Base-by-base conservation (phyloP, 139 green algal species). In the Tetradesmus lagerheimii region DNA sequence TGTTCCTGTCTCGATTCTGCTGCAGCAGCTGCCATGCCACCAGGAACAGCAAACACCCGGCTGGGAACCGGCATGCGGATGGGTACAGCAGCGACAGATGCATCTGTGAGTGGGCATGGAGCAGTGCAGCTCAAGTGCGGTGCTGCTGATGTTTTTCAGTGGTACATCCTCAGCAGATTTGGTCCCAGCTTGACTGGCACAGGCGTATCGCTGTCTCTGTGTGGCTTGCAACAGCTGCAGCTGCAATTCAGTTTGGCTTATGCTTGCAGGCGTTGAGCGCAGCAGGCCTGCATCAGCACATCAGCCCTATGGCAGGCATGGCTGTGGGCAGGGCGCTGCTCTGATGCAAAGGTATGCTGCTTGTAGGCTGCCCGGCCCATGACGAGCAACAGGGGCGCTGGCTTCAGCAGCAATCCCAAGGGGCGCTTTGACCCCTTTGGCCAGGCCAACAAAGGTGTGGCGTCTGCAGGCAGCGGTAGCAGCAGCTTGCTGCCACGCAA, bases 341-440 rank as follows among this genome's bases (percentile, higher is more conserved):
- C n/a, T n/a, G n/a, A n/a, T 25, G 20, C 39, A 1, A 38, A 18
- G 38, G 12, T 47, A 15, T 88, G 38, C 29, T 64, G n/a, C 23
- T 74, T 38, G 18, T 47, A 90, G 76, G 93, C 90, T 12, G 57
- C 57, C 57, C 93, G 96, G 0, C 96, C 96, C 12, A 97, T 98
- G 95, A 98, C 96, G 8, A 96, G 95, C 4, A 95, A 95, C 93
- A 89, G 93, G 66, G 95, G 93, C 0, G 95, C 94, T 47, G 95
- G 94, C 34, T 98, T 95, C 92, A 93, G 79, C 29, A 94, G 92
- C 27, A 85, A 77, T 1, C 92, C 91, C 5, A 94, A 91, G 81
- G 93, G 92, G 1, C 91, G 92, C 39, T 97, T 95, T 64, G 93
- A 97, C 88, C 94, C 95, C 8, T 62, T 97, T 23, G 93, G 94